A percentile compares a stretch with the other conserved stretches of the same genome.
Conservation (phyloP, 208 protist species). For the Acanthamoeba healyi region DNA sequence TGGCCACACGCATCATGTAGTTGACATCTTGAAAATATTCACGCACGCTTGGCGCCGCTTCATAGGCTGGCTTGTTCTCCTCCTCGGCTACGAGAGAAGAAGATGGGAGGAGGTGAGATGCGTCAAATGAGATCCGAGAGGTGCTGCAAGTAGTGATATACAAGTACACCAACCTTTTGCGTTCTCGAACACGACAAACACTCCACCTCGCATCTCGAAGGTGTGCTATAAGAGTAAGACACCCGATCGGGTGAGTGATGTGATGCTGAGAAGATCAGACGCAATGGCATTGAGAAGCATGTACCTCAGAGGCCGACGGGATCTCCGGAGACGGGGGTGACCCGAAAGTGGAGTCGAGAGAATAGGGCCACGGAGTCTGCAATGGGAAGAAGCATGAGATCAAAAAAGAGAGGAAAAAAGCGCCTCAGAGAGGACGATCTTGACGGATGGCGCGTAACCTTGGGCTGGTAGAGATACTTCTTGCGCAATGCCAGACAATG, state of each 20-base stretch:
- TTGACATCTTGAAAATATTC: conserved; percentile 28
- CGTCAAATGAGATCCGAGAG: neutral
- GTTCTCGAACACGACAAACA: conserved; percentile 1
- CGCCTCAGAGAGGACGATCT: neutral
- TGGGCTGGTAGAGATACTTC: conserved; percentile 47
- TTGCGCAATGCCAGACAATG: conserved; percentile 9
- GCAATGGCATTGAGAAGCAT: no score
- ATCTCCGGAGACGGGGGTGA: neutral
- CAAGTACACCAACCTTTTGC: neutral
- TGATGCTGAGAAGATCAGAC: neutral
- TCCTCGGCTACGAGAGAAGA: neutral
- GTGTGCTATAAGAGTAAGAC: neutral
- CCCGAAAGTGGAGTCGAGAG: conserved; percentile 16
- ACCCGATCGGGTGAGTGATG: neutral
- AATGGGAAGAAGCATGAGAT: neutral
- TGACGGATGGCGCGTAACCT: neutral
- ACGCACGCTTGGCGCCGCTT: neutral
- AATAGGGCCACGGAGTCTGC: conserved; percentile 31
- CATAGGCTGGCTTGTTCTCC: neutral
- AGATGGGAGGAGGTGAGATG: no score
- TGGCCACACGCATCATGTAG: conserved; percentile 56
- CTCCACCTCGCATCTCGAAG: neutral
- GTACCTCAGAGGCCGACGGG: neutral
- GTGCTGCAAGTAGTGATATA: neutral
- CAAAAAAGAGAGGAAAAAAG: neutral